Percentiles rank a stretch among this genome's conserved stretches.
phyloP scores from a whole-genome alignment of 163 green algal genomes.

The Chlamydomonas reinhardtii region DNA sequence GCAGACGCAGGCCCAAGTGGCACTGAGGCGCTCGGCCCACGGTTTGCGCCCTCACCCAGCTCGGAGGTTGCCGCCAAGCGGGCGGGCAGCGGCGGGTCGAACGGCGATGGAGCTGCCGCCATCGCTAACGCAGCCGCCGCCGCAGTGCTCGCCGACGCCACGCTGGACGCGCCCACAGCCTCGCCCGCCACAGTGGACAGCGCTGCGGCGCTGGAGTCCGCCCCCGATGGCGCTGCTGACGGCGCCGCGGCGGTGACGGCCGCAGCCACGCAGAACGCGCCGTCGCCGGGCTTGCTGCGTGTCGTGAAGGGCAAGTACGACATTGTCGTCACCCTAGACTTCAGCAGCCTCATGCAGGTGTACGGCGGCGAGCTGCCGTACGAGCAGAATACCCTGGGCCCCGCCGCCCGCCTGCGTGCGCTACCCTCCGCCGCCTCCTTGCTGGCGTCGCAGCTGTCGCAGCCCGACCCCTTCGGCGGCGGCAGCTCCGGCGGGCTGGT shows the following conservation, averaged over 20 bases:
- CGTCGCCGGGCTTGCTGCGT: constrained; percentile 4
- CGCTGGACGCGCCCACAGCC: too few relatives aligned
- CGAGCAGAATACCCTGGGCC: not conserved
- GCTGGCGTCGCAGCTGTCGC: too few relatives aligned
- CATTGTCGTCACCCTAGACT: constrained; percentile 29
- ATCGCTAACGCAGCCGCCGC: too few relatives aligned
- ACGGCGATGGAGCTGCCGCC: too few relatives aligned
- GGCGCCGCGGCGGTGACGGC: not conserved
- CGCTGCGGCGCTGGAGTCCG: too few relatives aligned
- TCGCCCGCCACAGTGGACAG: not conserved
- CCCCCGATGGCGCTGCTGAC: not conserved
- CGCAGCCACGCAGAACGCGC: not conserved
- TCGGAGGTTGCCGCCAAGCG: too few relatives aligned
- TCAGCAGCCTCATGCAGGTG: constrained; percentile 2
- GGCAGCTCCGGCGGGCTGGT: not conserved
- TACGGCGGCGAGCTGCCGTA: not conserved
- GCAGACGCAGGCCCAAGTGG: not conserved
- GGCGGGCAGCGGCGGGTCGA: too few relatives aligned
- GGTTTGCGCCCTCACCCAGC: too few relatives aligned
- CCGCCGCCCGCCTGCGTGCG: too few relatives aligned
- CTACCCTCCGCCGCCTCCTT: too few relatives aligned
- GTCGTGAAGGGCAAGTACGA: constrained; percentile 36
- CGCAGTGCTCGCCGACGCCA: too few relatives aligned
- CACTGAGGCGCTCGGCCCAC: not conserved
- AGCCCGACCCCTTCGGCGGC: not conserved